Evolutionary conservation across 73 alveolate genomes (phyloP).

Genomic region (Paramecium pentaurelia): DNA sequence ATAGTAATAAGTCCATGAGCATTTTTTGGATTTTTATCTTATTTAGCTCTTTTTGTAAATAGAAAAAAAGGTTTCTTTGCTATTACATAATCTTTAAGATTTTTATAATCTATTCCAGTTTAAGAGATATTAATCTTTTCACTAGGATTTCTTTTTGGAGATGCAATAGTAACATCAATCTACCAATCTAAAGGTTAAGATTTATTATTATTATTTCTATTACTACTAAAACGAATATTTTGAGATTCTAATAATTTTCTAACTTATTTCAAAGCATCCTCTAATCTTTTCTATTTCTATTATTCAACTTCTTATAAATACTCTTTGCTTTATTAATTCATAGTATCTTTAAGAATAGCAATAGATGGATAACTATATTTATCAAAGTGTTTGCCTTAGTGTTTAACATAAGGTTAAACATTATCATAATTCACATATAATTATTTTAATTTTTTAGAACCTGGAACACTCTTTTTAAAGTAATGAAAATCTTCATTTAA

Average conservation of each 20-base stretch:
- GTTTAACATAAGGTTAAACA: not conserved
- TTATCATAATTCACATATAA: not conserved
- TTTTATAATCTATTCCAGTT: not conserved
- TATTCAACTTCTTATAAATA: not conserved
- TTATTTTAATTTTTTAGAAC: not conserved
- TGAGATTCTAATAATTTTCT: not conserved
- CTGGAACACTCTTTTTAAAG: not conserved
- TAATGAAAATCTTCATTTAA: not conserved
- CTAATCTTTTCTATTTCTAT: not conserved
- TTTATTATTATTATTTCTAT: not conserved
- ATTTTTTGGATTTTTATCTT: not conserved
- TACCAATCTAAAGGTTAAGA: not conserved
- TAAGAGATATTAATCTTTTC: not conserved
- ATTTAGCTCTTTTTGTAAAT: not conserved
- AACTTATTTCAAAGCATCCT: not conserved
- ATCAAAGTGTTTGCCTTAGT: not conserved
- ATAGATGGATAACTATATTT: not conserved
- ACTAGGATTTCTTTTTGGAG: not conserved
- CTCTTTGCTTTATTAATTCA: not conserved
- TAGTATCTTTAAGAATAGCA: not conserved
- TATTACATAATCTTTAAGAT: not conserved
- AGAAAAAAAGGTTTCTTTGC: not conserved
- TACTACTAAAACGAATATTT: not conserved
- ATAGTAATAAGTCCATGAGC: constrained; percentile 6
- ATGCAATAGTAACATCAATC: not conserved